Evolutionary conservation across 257 asterid species (phyloP).

Genomic region (Scutellaria minor): DNA sequence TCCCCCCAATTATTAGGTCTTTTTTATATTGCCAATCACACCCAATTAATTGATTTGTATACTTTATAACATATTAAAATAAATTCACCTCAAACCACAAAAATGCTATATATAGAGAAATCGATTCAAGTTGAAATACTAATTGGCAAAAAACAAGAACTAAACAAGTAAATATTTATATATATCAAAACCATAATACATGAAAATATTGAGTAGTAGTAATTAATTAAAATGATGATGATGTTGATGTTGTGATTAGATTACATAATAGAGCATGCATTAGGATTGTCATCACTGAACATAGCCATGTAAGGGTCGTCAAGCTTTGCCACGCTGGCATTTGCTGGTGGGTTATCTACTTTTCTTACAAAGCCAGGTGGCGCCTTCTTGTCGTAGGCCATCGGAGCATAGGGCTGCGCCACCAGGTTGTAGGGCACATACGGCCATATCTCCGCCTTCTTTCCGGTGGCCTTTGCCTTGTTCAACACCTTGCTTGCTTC

Average conservation of each 20-base stretch:
- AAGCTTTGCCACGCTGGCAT: conserved; percentile 38
- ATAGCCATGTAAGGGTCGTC: conserved; percentile 74
- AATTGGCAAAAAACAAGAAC: too few species aligned
- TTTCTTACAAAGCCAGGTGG: conserved; percentile 83
- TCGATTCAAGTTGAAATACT: too few species aligned
- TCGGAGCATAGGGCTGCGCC: conserved; percentile 82
- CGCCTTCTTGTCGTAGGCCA: conserved; percentile 83
- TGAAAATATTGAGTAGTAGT: background rate
- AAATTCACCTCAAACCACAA: too few species aligned
- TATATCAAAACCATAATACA: background rate
- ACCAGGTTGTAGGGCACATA: conserved; percentile 85
- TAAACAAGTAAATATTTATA: too few species aligned
- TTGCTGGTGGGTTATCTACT: conserved; percentile 46
- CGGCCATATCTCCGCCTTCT: conserved; percentile 91
- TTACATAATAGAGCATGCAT: conserved; percentile 84
- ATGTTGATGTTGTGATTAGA: background rate
- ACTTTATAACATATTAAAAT: too few species aligned
- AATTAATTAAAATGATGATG: background rate
- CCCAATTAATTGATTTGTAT: too few species aligned
- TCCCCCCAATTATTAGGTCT: too few species aligned
- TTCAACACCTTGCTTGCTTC: conserved; percentile 76
- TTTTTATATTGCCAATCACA: too few species aligned
- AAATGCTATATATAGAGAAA: too few species aligned
- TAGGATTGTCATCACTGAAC: conserved; percentile 90
- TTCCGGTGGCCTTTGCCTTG: conserved; percentile 83